Base-by-base conservation (phyloP, 2,329 filamentous ascomycete genomes). In the Diaporthe caulivora region DNA sequence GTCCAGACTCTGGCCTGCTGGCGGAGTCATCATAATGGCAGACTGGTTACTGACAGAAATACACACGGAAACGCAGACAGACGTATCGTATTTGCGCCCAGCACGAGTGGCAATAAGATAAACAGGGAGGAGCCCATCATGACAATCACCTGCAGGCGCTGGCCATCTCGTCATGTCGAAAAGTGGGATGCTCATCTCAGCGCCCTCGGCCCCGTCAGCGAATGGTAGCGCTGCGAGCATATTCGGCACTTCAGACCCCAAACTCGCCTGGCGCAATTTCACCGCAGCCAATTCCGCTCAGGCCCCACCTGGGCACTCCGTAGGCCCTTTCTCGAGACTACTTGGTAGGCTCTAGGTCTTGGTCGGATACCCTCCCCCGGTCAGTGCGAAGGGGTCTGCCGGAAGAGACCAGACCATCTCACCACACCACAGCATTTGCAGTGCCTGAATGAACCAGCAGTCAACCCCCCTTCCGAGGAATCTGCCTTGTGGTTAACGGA, bases 161-260 rank as follows among this genome's bases (percentile, higher is more conserved):
- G 62, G 44, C 44, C 44, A 65, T 24, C 62, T 65, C 62, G 62
- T 65, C 62, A 65, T 65, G 62, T 67, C 44, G 31, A 67, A 67
- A 53, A 53, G 62, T 67, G 62, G 62, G 44, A 67, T 53, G 47
- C 62, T 67, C 62, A 67, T 67, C 62, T 67, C 62, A 53, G 62
- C 21, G 31, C 62, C 62, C 44, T 51, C 62, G 44, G 62, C 62
- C 29, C 44, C 62, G 47, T 67, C 62, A 15, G 62, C 62, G 62
- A 67, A 67, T 67, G 44, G 62, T 31, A 67, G 62, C 44, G 47
- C n/a, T 67, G 62, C 31, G 62, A 67, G 31, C 62, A 67, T 26
- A 67, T 67, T 53, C 62, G 62, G 62, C 47, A 67, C 62, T 67
- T 67, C 62, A 67, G 62, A 67, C 62, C 62, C 62, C 62, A 67